Evolutionary conservation across 1,139 yeast species (phyloP), one percentile per base, ranked within the genome.

Genomic region (Kodamaea sp.): DNA sequence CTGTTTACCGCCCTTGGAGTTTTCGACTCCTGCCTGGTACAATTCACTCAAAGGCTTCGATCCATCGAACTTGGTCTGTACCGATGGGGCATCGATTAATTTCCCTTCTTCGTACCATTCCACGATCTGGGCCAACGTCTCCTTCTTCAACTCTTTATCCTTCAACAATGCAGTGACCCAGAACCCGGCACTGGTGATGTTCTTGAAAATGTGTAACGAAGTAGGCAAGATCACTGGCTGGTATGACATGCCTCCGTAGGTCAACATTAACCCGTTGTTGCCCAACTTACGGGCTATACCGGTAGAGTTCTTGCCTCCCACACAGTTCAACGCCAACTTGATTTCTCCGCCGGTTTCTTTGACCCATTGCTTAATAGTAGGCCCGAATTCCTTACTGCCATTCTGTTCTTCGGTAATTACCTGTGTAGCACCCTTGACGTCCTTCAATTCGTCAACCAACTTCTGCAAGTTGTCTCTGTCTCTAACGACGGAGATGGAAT

Each of bases 181-280:
- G 66, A 85, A 92, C 0, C 99, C 98, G 26, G 81, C 78, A 39
- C 90, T 80, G 13, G 86, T 82, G 41, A 92, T 62, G 53, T 90
- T 85, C 59, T 89, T 92, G 70, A 92, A 92, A 46, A 94, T 90
- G 53, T 87, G 86, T 42, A 87, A 66, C 1, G 96, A 79, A 1
- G 97, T 88, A 26, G 97, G 97, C 39, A 92, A 63, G 12, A 79
- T 76, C 16, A 94, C 94, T 3, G 98, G 98, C 63, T 88, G 92
- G 70, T 82, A 81, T 5, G 97, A 87, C 98, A 92, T 92, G 31
- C 96, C 98, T 19, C 99, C 99, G 56, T 92, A 92, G 1, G 98
- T 89, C 50, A 86, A 79, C 71, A 92, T 70, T 44, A 84, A 72
- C 20, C 89, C 87, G 42, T 78, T 73, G 14, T 63, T 55, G 33